Conservation (phyloP, 2,329 filamentous ascomycete genomes). For the Phialocephala subalpina region DNA sequence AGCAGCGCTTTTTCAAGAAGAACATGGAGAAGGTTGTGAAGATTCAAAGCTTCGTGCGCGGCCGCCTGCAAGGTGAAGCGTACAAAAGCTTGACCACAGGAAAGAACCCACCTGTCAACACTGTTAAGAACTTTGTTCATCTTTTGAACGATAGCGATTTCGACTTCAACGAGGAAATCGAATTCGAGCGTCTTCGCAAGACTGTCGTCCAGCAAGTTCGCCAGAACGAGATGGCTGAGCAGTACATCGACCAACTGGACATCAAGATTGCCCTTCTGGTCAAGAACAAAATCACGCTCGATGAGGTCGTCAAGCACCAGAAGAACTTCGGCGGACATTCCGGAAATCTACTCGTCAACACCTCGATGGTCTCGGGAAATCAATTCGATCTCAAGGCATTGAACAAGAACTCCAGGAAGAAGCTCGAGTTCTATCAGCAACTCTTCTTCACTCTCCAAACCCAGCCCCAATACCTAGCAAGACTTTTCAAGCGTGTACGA, state of each 20-base stretch:
- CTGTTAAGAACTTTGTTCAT: conserved; percentile 98
- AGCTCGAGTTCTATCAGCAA: conserved; percentile 96
- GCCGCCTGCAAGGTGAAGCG: conserved; percentile 94
- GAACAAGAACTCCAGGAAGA: conserved; percentile 95
- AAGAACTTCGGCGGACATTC: conserved; percentile 94
- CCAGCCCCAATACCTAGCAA: conserved; percentile 91
- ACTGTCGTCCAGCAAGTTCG: conserved; percentile 97
- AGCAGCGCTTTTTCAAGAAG: conserved; percentile 87
- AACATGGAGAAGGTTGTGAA: conserved; percentile 99
- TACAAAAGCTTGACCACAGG: conserved; percentile 97
- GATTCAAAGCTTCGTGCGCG: conserved; percentile 95
- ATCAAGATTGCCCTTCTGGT: conserved; percentile 98
- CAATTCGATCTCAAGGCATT: conserved; percentile 96
- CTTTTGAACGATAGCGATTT: conserved; percentile 98
- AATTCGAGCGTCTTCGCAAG: conserved; percentile 94
- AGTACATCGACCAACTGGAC: conserved; percentile 97
- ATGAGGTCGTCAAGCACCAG: conserved; percentile 97
- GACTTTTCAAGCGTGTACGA: conserved; percentile 84
- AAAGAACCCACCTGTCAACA: conserved; percentile 95
- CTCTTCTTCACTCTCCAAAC: conserved; percentile 98
- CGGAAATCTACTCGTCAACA: conserved; percentile 84
- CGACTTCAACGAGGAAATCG: conserved; percentile 98
- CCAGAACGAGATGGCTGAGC: conserved; percentile 95
- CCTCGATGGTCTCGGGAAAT: conserved; percentile 86
- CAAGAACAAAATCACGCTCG: conserved; percentile 99